These are phyloP conservation scores for Gnaphalium uliginosum DNA, from an alignment of 129 eudicot genomes.

Conservation along the genomic window DNA sequence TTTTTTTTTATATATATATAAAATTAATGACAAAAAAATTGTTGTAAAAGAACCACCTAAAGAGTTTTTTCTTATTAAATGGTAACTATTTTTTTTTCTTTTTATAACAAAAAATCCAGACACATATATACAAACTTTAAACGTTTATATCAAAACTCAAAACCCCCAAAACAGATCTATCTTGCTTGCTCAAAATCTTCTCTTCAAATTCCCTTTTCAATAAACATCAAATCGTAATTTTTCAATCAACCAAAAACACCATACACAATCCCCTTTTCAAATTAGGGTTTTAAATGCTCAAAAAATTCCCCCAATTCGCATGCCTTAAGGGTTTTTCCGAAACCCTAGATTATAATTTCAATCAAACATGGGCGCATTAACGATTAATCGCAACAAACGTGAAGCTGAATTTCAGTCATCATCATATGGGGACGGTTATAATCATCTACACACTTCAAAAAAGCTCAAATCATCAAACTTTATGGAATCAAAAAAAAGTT, in stretches of 20 bases:
- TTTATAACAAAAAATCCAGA: too few relatives aligned
- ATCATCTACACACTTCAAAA: conserved; percentile 36
- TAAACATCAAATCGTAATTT: neutral
- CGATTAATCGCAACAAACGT: conserved; percentile 48
- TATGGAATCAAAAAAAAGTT: neutral
- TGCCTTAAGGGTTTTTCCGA: conserved; percentile 21
- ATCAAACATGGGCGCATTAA: conserved; percentile 50
- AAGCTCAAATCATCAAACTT: conserved; percentile 37
- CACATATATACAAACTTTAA: too few relatives aligned
- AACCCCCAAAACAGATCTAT: conserved; percentile 2
- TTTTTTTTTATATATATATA: too few relatives aligned
- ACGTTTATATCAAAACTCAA: too few relatives aligned
- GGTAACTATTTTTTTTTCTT: too few relatives aligned
- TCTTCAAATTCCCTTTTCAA: neutral
- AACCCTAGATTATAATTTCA: conserved; percentile 26
- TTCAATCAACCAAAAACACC: neutral
- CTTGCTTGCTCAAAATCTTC: neutral
- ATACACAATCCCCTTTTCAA: neutral
- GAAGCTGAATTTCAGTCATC: conserved; percentile 11
- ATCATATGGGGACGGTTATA: conserved; percentile 10
- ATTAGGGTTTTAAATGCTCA: conserved; percentile 11
- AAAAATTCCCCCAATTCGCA: conserved; percentile 1
- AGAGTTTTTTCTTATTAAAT: too few relatives aligned
- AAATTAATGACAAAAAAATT: too few relatives aligned
- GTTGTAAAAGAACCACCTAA: too few relatives aligned